Evolutionary conservation across 768 basidiomycete species (phyloP), one percentile per base, ranked within the genome.

Genomic region (Strobilomyces confusus): DNA sequence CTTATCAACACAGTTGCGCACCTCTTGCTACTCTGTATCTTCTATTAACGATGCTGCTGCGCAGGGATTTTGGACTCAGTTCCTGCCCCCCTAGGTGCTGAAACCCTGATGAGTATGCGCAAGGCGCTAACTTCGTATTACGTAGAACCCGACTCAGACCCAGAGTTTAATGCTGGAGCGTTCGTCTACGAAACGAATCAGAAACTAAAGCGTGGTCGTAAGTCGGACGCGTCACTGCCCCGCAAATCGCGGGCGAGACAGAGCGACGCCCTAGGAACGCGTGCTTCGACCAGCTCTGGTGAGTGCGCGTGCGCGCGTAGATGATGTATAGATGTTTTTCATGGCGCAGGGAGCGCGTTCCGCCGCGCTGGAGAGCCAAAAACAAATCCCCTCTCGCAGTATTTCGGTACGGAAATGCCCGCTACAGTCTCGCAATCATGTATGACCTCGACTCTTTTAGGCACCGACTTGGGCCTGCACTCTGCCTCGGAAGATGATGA

Each of bases 401-500:
- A 74, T 55, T 83, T 83, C 49, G 75, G 81, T 78, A 53, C 29
- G 74, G 34, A 33, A 14, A 36, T 25, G 9, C 15, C 4, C 36
- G 5, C 23, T 7, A 2, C 1, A 6, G 20, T 19, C 17, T 47
- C 17, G 36, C 19, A 0, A 5, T 32, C 13, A 23, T 29, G 8
- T n/a, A 33, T 54, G 32, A 56, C 20, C 17, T 47, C 15, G 8
- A 15, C 52, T 34, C 20, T 2, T 60, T 44, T 53, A 75, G 77
- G 66, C 8, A 61, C 71, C 52, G 72, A 77, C 41, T 58, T 84
- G 36, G 76, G 75, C 36, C 61, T 83, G 17, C 77, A 80, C 29
- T 82, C 81, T 25, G 81, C 75, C 20, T 79, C 77, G 9, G 81
- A 82, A 57, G 65, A 70, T 17, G 69, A 68, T 4, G 60, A 63